Percentiles rank a stretch among this genome's conserved stretches.
phyloP scores from a whole-genome alignment of 2,329 filamentous ascomycete genomes.

The Microcyclospora pomicola region DNA sequence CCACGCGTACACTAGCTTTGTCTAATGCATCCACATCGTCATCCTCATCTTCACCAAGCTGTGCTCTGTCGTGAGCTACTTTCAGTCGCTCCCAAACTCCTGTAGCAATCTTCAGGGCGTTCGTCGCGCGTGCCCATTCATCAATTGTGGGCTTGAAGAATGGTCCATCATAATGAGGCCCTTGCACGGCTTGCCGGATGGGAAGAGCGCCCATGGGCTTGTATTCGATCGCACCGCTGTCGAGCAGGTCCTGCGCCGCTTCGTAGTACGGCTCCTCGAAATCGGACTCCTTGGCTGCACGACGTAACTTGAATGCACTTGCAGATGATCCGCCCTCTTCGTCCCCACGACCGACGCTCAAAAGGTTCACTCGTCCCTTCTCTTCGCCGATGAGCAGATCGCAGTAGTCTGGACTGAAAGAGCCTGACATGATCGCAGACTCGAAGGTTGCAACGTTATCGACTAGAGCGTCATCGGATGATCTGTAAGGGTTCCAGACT shows the following conservation, averaged over 20 bases:
- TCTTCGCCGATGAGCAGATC: conserved; percentile 45
- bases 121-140: conserved; percentile 11
- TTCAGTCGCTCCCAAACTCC: conserved; percentile 3
- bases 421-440: conserved; percentile 45
- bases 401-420: conserved; percentile 41
- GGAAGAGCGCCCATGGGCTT: conserved; percentile 30
- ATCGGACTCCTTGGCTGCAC: background rate
- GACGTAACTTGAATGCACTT: conserved; percentile 6
- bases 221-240: conserved; percentile 21
- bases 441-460: conserved; percentile 34
- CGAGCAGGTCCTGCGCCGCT: conserved; percentile 18
- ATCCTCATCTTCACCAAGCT: conserved; percentile 3
- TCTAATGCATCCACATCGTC: conserved; percentile 1
- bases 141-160: conserved; percentile 12
- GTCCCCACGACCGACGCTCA: conserved; percentile 26
- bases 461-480: conserved; percentile 37
- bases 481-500: conserved; percentile 43
- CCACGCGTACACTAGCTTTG: background rate
- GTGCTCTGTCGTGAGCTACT: conserved; percentile 14
- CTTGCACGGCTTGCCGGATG: conserved; percentile 32
- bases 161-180: conserved; percentile 28
- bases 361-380: conserved; percentile 39
- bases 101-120: no score
- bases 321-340: conserved; percentile 11
- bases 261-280: conserved; percentile 2